Percentiles rank a stretch among this genome's conserved stretches.
These are phyloP conservation scores for Boletus rufocinnamomeus DNA, from an alignment of 768 basidiomycete species.

Conservation along the genomic window DNA sequence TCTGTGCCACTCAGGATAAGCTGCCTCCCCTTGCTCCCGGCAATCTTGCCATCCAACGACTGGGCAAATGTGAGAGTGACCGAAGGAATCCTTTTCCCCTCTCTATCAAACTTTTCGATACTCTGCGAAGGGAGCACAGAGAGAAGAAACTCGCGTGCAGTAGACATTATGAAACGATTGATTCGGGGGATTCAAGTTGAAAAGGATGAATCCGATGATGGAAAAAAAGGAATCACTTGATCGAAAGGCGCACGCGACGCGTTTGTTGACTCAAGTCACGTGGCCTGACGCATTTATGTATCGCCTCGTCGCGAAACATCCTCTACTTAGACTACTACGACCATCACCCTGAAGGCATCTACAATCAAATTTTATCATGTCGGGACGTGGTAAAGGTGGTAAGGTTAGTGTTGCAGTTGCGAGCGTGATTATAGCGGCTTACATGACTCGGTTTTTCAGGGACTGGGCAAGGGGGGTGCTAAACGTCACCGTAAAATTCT, in stretches of 20 bases:
- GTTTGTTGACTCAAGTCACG: conserved; percentile 9
- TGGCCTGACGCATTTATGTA: conserved; percentile 1
- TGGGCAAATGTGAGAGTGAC: conserved; percentile 88
- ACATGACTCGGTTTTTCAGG: conserved; percentile 36
- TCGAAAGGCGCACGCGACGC: background rate
- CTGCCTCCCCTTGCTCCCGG: conserved; percentile 70
- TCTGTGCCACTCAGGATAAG: conserved; percentile 82
- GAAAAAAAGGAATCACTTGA: too few relatives aligned
- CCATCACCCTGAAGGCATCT: conserved; percentile 6
- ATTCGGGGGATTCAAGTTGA: background rate
- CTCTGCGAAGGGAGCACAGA: conserved; percentile 28
- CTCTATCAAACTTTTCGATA: conserved; percentile 16
- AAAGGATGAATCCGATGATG: background rate
- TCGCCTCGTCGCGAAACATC: background rate
- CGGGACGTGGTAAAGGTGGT: conserved; percentile 86
- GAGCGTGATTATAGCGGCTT: background rate
- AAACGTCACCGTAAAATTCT: conserved; percentile 85
- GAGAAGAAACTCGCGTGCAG: conserved; percentile 30
- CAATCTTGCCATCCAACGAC: conserved; percentile 87
- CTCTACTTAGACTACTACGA: background rate
- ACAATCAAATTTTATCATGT: conserved; percentile 47
- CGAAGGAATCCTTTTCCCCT: conserved; percentile 43
- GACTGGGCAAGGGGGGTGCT: conserved; percentile 84
- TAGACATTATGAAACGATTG: conserved; percentile 1
- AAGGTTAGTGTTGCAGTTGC: conserved; percentile 40